phyloP scores from a whole-genome alignment of 192 early-diverging fungal species.

The Martensiomyces pterosporus region DNA sequence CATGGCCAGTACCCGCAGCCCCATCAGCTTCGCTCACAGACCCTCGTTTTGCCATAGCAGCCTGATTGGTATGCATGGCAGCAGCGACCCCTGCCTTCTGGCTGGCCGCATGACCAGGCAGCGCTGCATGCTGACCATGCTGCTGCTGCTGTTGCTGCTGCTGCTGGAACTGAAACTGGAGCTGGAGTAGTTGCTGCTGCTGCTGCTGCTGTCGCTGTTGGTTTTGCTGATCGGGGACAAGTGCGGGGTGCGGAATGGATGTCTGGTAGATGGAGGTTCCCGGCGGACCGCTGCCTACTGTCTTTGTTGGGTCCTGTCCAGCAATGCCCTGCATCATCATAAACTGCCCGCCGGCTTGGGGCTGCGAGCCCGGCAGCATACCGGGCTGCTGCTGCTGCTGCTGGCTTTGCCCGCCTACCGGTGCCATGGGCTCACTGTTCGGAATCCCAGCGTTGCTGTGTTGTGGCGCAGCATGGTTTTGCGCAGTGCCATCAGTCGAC shows the following conservation, averaged over 20 bases:
- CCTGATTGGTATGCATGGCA: too few species aligned
- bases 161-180: neutral
- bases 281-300: too few species aligned
- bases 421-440: too few species aligned
- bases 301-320: too few species aligned
- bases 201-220: neutral
- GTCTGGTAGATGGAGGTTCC: conserved; percentile 1
- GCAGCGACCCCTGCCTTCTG: neutral
- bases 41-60: too few species aligned
- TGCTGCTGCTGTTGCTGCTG: neutral
- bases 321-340: conserved; percentile 4
- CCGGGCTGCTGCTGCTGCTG: conserved; percentile 1
- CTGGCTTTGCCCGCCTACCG: neutral
- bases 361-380: neutral
- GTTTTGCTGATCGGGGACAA: too few species aligned
- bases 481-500: too few species aligned
- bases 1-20: neutral
- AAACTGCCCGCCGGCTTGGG: conserved; percentile 3
- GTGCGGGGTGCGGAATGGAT: too few species aligned
- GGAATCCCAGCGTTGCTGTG: too few species aligned
- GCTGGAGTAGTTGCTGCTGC: neutral
- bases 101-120: neutral
- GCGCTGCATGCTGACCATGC: neutral
- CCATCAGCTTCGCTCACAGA: too few species aligned
- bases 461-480: conserved; percentile 3